Evolutionary conservation across 2,329 filamentous ascomycete genomes (phyloP).

Genomic region (Pyrenophora graminea): DNA sequence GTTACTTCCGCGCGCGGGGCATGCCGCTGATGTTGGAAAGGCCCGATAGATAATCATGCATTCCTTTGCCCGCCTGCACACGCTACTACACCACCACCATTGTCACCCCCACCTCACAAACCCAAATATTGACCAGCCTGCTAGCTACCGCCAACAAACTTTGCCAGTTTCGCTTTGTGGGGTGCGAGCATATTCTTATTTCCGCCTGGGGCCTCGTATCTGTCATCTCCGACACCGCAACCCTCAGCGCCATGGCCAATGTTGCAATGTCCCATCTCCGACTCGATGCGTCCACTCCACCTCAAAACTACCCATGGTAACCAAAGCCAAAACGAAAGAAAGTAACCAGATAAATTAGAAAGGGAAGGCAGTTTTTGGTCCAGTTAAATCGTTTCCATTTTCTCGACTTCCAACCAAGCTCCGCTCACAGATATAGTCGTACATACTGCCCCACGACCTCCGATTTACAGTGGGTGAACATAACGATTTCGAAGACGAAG

Average conservation of each 20-base stretch:
- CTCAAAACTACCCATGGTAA: slow-evolving; percentile 1
- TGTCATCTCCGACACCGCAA: neutral
- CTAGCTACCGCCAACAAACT: too few relatives aligned
- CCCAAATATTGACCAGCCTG: too few relatives aligned
- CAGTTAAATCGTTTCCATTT: slow-evolving; percentile 30
- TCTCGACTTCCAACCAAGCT: slow-evolving; percentile 30
- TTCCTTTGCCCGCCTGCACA: neutral
- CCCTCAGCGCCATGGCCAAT: slow-evolving; percentile 10
- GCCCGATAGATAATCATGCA: too few relatives aligned
- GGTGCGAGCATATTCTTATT: too few relatives aligned
- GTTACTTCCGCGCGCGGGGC: slow-evolving; percentile 7
- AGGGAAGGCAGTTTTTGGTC: slow-evolving; percentile 4
- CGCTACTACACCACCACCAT: neutral
- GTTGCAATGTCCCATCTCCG: slow-evolving; percentile 5
- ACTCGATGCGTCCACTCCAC: slow-evolving; percentile 13
- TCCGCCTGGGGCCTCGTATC: neutral
- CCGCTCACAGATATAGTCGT: slow-evolving; percentile 25
- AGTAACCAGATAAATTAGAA: too few relatives aligned
- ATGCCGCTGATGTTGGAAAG: neutral
- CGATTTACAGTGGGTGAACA: slow-evolving; percentile 1
- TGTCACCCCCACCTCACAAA: too few relatives aligned
- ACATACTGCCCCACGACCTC: slow-evolving; percentile 20
- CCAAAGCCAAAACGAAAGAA: neutral
- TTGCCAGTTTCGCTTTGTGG: too few relatives aligned
- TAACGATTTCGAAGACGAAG: too few relatives aligned